A percentile compares a stretch with the other conserved stretches of the same genome.
These are phyloP conservation scores for Hapsidospora chrysogenum DNA, from an alignment of 495 filamentous ascomycete species.

Conservation along the genomic window DNA sequence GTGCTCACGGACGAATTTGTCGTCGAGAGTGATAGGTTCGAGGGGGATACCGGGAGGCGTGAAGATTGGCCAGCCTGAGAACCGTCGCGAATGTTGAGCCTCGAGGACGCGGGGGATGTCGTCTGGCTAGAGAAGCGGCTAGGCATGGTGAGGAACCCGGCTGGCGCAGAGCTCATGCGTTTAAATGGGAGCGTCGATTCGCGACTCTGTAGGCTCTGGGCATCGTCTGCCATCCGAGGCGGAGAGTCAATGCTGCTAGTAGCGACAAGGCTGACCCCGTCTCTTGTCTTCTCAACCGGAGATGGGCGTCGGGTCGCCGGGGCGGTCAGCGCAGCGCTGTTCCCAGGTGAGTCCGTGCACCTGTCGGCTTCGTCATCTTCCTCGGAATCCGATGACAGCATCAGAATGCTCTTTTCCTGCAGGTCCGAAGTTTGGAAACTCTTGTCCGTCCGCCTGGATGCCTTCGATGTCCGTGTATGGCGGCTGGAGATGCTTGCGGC, in stretches of 20 bases:
- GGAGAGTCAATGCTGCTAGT: too few species aligned
- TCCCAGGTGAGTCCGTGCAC: slow-evolving; percentile 3
- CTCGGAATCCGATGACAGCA: slow-evolving; percentile 31
- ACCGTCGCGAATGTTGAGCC: too few species aligned
- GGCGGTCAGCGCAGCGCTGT: slow-evolving; percentile 6
- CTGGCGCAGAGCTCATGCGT: slow-evolving; percentile 3
- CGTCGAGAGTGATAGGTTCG: too few species aligned
- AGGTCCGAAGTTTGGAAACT: slow-evolving; percentile 25
- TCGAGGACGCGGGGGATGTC: too few species aligned
- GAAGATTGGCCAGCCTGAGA: too few species aligned
- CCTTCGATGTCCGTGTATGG: slow-evolving; percentile 32
- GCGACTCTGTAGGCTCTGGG: slow-evolving; percentile 10
- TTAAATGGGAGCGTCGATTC: slow-evolving; percentile 12
- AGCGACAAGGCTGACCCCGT: too few species aligned
- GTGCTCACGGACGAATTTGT: too few species aligned
- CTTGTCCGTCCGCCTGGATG: slow-evolving; percentile 24
- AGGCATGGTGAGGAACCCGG: slow-evolving; percentile 7
- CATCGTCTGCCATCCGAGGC: too few species aligned
- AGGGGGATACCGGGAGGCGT: too few species aligned
- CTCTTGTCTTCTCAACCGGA: too few species aligned
- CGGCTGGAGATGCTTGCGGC: slow-evolving; percentile 29
- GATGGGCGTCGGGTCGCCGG: too few species aligned
- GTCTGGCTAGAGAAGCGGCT: too few species aligned
- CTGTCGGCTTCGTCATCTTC: slow-evolving; percentile 18
- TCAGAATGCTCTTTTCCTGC: slow-evolving; percentile 27